These are phyloP conservation scores for Yarrowia sp. DNA, from an alignment of 805 yeast genomes.

Conservation along the genomic window DNA sequence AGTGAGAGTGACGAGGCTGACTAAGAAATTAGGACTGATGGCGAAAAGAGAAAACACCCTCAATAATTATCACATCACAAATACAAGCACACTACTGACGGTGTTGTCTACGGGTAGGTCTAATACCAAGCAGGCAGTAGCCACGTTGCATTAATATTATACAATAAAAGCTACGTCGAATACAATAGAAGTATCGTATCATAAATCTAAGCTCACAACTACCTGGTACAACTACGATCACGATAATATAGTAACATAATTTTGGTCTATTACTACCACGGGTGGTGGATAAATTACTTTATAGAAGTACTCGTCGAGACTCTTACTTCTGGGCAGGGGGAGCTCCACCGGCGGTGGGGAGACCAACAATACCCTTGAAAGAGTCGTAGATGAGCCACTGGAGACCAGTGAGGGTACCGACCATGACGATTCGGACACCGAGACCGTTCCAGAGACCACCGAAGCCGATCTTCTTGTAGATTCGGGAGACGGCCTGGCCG, in stretches of 20 bases:
- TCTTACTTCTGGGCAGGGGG: conserved; percentile 25
- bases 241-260: background rate
- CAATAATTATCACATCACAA: too few relatives aligned
- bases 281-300: conserved; percentile 17
- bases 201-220: too few relatives aligned
- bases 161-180: too few relatives aligned
- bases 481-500: conserved; percentile 56
- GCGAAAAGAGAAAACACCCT: background rate
- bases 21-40: background rate
- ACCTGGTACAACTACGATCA: too few relatives aligned
- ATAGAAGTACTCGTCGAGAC: conserved; percentile 10
- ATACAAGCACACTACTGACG: background rate
- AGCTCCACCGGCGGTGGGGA: conserved; percentile 81
- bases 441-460: conserved; percentile 81
- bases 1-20: background rate
- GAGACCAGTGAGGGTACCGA: conserved; percentile 87
- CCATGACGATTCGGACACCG: conserved; percentile 82
- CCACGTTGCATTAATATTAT: too few relatives aligned
- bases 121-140: too few relatives aligned
- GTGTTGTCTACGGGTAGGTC: too few relatives aligned
- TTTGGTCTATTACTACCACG: conserved; percentile 13
- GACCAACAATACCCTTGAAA: conserved; percentile 86
- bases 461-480: conserved; percentile 69
- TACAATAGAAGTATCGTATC: too few relatives aligned
- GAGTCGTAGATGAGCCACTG: conserved; percentile 92